These are phyloP conservation scores for Phytomonas francai DNA, from an alignment of 208 protist genomes.

Conservation along the genomic window DNA sequence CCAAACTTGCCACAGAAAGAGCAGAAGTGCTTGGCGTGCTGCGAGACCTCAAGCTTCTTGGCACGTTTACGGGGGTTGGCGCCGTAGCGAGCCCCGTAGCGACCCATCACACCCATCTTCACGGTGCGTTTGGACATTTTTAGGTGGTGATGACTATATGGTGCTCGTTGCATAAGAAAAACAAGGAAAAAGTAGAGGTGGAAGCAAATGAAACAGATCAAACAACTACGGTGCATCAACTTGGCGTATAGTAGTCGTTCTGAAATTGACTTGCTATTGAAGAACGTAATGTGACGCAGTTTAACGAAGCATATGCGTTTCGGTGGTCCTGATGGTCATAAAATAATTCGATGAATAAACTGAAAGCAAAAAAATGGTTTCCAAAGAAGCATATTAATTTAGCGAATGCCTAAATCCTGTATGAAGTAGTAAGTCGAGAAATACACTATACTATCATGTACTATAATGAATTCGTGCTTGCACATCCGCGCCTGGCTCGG, in stretches of 20 bases:
- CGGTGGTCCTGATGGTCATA: background rate
- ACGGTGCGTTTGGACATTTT: slow-evolving; percentile 96
- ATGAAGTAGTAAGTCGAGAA: background rate
- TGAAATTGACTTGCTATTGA: background rate
- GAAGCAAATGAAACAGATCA: slow-evolving; percentile 8
- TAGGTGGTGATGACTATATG: slow-evolving; percentile 3
- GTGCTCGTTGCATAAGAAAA: background rate
- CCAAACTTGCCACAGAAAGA: slow-evolving; percentile 98
- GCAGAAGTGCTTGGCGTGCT: slow-evolving; percentile 98
- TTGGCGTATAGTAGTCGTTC: background rate
- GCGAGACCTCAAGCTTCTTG: slow-evolving; percentile 98
- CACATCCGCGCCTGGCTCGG: background rate
- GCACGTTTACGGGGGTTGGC: slow-evolving; percentile 97
- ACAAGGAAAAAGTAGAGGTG: background rate
- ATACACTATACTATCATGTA: slow-evolving; percentile 3
- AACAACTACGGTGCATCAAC: background rate
- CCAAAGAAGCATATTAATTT: background rate
- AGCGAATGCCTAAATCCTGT: background rate
- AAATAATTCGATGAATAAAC: background rate
- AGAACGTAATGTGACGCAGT: background rate
- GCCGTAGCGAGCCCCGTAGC: slow-evolving; percentile 99
- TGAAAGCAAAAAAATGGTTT: background rate
- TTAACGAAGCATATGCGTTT: background rate
- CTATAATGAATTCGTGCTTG: background rate
- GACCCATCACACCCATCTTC: slow-evolving; percentile 99